Evolutionary conservation across 2,329 filamentous ascomycete genomes (phyloP), one percentile per base, ranked within the genome.

Genomic region (Fonsecaea erecta): DNA sequence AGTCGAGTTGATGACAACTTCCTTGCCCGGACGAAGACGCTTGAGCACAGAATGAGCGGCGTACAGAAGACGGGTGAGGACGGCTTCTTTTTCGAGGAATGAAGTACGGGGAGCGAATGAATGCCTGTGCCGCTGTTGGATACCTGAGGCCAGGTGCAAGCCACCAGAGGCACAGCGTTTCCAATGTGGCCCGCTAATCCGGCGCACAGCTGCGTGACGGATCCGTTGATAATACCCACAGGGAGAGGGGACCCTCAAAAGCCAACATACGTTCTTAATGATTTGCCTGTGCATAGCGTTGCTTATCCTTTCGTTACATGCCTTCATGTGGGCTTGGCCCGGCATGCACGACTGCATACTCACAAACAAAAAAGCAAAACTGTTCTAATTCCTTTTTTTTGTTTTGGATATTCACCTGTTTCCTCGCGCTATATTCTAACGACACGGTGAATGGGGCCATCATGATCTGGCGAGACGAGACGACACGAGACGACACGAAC

Each of bases 1-100:
- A 77, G 79, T 18, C 54, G 63, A 30, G 53, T 66, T n/a, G 71
- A 72, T 26, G 66, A 70, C 28, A 65, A 43, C 28, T 53, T 48
- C 11, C 63, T 72, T 9, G 62, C 66, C 16, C 68, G 69, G 28
- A 68, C 68, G 12, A 68, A 53, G 40, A 71, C 69, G 14, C 68
- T 66, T 28, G 68, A 71, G 64, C 77, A 79, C 66, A 77, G 76
- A 64, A 81, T 81, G 79, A 79, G 76, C 61, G 80, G 79, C 26
- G 74, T 80, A 32, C 76, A 79, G 62, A 77, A 75, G 72, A 77
- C 75, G 14, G 73, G 73, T 16, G 70, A 71, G 24, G 68, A 70
- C 24, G 68, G 64, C 16, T 70, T 70, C 61, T 70, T 68, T 64
- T 69, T 69, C 30, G 67, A 69, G 34, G 67, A 61, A 52, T 43